phyloP scores from a whole-genome alignment of 768 basidiomycete species.

The Kwoniella botswanensis region DNA sequence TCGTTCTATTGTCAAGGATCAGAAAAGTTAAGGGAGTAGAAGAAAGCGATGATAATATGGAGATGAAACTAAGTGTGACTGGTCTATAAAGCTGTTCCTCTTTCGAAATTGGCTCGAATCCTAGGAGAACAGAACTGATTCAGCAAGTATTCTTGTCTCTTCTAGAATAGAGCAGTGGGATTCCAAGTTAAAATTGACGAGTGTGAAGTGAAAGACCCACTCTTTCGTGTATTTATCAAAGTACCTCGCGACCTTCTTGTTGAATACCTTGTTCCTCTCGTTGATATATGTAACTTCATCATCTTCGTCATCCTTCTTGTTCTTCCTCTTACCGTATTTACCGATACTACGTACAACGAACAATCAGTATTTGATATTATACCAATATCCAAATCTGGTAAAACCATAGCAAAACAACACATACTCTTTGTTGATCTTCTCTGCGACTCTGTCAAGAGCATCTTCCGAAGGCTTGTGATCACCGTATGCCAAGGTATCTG shows the following conservation, averaged over 20 bases:
- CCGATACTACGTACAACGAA: conserved; percentile 59
- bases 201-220: conserved; percentile 33
- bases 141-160: conserved; percentile 7
- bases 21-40: too few relatives aligned
- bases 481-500: conserved; percentile 88
- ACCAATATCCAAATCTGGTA: too few relatives aligned
- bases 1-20: too few relatives aligned
- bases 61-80: not conserved
- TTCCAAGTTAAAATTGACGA: not conserved
- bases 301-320: conserved; percentile 85
- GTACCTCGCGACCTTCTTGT: conserved; percentile 91
- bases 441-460: conserved; percentile 86
- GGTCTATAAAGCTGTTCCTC: conserved; percentile 81
- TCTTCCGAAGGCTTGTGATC: conserved; percentile 96
- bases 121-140: conserved; percentile 27
- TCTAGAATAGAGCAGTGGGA: conserved; percentile 7
- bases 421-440: conserved; percentile 91
- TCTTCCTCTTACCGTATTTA: conserved; percentile 89
- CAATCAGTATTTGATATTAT: not conserved
- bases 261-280: conserved; percentile 95
- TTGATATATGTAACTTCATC: conserved; percentile 99
- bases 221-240: conserved; percentile 97
- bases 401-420: conserved; percentile 57
- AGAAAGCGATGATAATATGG: too few relatives aligned
- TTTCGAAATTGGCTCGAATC: conserved; percentile 95